Base-by-base conservation (phyloP, 805 yeast genomes). In the Saccharomycopsis malanga region DNA sequence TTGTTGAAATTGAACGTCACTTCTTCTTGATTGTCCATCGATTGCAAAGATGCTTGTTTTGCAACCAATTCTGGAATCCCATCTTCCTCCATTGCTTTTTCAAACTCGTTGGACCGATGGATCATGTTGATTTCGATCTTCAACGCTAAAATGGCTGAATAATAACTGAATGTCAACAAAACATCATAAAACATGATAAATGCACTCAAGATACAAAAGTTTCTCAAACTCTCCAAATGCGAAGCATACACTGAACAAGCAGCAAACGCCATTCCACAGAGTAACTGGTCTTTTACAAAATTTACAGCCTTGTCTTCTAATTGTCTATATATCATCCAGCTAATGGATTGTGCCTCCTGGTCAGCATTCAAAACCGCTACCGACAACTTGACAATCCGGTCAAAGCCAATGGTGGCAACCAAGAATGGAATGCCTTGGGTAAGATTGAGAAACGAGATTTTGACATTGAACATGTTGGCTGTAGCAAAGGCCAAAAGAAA, bases 351-450 rank as follows among this genome's bases (percentile, higher is more conserved):
- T 10, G 45, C 37, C 17, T 39, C 39, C 57, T 60, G 32, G 57
- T 59, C 30, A 23, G 73, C 68, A 34, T 66, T 63, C 56, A 76
- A 58, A 21, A 82, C 80, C 39, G 76, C 74, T 18, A 74, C 67
- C 1, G 96, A 83, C 53, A 88, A 72, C 10, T 77, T 70, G 17
- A 87, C 76, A 58, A 89, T 87, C 62, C 86, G 84, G 61, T 87
- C 88, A 66, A 91, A 91, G 1, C 98, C 98, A 59, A 91, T 78
- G 3, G 87, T 81, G 18, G 95, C 87, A 20, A 91, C 95, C 59
- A 91, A 74, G 64, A 91, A 91, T 20, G 98, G 98, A 39, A 91
- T 67, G 29, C 97, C 97, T 67, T 91, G 97, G 48, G 88, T 77
- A 54, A 91, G 70, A 46, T 86, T 78, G 46, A 85, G 68, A 46